Evolutionary conservation across 495 filamentous ascomycete species (phyloP).

Genomic region (Terfezia boudieri): DNA sequence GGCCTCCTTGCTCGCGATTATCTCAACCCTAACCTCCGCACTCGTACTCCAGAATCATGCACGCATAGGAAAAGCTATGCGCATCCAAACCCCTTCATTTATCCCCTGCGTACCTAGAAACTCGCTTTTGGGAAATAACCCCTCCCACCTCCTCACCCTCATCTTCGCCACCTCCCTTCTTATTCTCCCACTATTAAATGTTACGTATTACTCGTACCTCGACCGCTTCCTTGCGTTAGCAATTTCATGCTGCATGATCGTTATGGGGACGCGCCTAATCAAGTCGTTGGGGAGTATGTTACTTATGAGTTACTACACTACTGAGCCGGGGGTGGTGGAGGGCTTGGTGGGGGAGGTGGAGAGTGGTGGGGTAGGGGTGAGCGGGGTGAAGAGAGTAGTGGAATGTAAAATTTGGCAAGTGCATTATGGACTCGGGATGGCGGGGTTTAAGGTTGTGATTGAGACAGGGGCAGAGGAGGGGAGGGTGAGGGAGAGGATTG

Average conservation of each 20-base stretch:
- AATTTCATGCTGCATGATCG: constrained; percentile 69
- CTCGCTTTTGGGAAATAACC: constrained; percentile 54
- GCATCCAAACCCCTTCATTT: background rate
- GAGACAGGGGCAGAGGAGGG: constrained; percentile 26
- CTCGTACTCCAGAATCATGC: constrained; percentile 77
- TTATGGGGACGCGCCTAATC: constrained; percentile 59
- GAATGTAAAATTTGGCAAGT: constrained; percentile 97
- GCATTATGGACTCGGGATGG: constrained; percentile 90
- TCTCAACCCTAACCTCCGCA: constrained; percentile 67
- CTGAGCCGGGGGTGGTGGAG: constrained; percentile 29
- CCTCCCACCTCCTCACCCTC: constrained; percentile 79
- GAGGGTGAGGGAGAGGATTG: constrained; percentile 49
- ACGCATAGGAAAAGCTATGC: constrained; percentile 62
- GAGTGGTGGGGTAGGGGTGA: constrained; percentile 25
- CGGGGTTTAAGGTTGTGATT: constrained; percentile 64
- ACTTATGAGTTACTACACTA: constrained; percentile 62
- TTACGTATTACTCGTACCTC: constrained; percentile 52
- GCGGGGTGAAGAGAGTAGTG: constrained; percentile 48
- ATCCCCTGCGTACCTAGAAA: background rate
- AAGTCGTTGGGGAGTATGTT: constrained; percentile 77
- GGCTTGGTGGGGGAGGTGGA: constrained; percentile 60
- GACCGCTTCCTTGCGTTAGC: constrained; percentile 59
- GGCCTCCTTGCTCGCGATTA: constrained; percentile 67
- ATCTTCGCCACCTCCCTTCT: constrained; percentile 62
- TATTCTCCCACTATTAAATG: constrained; percentile 56